A percentile compares a stretch with the other conserved stretches of the same genome.
phyloP scores from a whole-genome alignment of 495 filamentous ascomycete species.

The Daldinia loculata region DNA sequence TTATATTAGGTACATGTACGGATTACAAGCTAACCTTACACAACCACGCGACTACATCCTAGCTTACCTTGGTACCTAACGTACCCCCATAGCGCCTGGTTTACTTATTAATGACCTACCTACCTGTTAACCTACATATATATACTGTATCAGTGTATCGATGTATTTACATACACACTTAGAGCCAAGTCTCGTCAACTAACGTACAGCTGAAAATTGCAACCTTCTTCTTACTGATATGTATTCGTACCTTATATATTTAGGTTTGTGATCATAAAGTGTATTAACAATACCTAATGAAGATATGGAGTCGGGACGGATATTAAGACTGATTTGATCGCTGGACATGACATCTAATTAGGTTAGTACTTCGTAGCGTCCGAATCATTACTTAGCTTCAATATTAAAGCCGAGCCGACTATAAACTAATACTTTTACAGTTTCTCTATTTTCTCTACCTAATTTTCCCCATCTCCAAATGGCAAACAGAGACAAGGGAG shows the following conservation, averaged over 20 bases:
- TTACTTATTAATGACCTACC: neutral
- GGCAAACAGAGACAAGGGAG: neutral
- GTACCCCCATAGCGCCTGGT: neutral
- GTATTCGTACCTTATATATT: too few species aligned
- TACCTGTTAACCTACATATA: neutral
- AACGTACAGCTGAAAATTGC: neutral
- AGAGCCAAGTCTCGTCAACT: neutral
- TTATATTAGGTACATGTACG: neutral
- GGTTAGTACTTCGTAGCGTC: neutral
- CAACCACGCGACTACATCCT: slow-evolving; percentile 5
- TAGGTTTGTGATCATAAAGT: neutral
- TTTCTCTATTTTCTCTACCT: neutral
- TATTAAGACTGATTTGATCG: neutral
- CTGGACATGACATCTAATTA: neutral
- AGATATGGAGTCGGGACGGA: slow-evolving; percentile 1
- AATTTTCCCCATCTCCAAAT: neutral
- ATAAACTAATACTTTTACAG: neutral
- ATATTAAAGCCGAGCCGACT: neutral
- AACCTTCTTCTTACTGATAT: slow-evolving; percentile 1
- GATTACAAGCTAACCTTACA: neutral
- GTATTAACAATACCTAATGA: neutral
- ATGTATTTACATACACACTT: too few species aligned
- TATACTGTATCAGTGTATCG: too few species aligned
- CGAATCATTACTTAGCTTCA: neutral
- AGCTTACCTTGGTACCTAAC: too few species aligned